These are phyloP conservation scores for Pneumocystis carinii DNA, from an alignment of 1,139 yeast genomes.

Conservation along the genomic window DNA sequence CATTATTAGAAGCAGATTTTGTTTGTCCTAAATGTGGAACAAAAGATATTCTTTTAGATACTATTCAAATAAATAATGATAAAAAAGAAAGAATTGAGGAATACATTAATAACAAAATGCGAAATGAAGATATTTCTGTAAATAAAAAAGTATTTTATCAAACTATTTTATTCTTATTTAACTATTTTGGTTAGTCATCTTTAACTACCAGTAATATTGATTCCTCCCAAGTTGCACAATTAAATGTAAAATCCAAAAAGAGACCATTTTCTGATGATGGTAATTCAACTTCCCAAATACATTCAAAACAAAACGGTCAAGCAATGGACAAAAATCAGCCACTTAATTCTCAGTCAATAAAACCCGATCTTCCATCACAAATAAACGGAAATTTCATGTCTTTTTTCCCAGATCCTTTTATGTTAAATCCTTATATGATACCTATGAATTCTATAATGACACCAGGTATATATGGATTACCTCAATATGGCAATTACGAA, in stretches of 20 bases:
- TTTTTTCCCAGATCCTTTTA: background rate
- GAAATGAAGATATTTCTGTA: conserved; percentile 15
- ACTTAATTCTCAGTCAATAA: conserved; percentile 1
- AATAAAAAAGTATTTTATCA: conserved; percentile 2
- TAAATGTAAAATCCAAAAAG: conserved; percentile 4
- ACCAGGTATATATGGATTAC: conserved; percentile 9
- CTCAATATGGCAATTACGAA: conserved; percentile 3
- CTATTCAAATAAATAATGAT: conserved; percentile 45
- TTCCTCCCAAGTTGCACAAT: background rate
- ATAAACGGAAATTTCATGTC: background rate
- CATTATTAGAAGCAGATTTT: conserved; percentile 68
- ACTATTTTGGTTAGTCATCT: background rate
- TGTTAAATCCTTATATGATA: conserved; percentile 13
- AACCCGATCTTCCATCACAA: background rate
- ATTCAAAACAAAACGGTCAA: background rate
- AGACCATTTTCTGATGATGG: conserved; percentile 4
- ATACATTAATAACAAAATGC: conserved; percentile 33
- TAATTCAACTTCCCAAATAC: conserved; percentile 1
- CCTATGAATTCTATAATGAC: conserved; percentile 12
- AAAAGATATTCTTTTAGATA: conserved; percentile 62
- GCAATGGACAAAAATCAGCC: background rate
- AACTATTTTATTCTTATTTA: background rate
- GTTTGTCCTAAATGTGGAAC: conserved; percentile 76
- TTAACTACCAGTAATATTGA: background rate
- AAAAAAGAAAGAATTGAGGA: conserved; percentile 39